Evolutionary conservation across 768 basidiomycete species (phyloP).

Genomic region (Nevesoporus exiguus): DNA sequence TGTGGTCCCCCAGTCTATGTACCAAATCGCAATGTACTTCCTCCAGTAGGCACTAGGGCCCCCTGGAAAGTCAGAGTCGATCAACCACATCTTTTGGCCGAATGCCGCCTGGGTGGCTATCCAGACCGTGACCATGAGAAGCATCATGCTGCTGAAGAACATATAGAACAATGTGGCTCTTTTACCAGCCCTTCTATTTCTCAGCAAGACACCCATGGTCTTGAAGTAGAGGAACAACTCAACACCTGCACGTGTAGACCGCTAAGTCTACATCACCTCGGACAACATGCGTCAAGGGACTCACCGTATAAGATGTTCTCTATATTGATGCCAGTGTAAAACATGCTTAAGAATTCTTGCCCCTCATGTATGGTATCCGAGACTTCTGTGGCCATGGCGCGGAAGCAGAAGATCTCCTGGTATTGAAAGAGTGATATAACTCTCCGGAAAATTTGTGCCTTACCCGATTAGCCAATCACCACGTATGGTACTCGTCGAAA

Average conservation of each 20-base stretch:
- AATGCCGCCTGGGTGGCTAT: slow-evolving; percentile 19
- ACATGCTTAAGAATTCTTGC: slow-evolving; percentile 4
- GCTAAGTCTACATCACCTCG: neutral
- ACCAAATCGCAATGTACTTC: slow-evolving; percentile 24
- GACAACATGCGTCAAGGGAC: neutral
- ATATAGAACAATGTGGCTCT: slow-evolving; percentile 14
- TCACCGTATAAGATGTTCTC: slow-evolving; percentile 23
- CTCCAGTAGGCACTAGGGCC: slow-evolving; percentile 34
- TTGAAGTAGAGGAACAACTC: slow-evolving; percentile 24
- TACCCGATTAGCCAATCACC: neutral
- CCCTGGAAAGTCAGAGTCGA: slow-evolving; percentile 32
- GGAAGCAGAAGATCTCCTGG: neutral
- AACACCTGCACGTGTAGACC: slow-evolving; percentile 14
- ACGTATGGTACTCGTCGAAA: neutral
- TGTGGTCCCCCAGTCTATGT: slow-evolving; percentile 16
- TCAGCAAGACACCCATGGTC: slow-evolving; percentile 17
- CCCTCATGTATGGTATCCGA: neutral
- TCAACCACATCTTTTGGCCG: slow-evolving; percentile 37
- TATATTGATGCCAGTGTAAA: slow-evolving; percentile 19
- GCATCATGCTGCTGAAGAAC: slow-evolving; percentile 24
- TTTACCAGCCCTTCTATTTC: neutral
- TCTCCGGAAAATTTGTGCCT: neutral
- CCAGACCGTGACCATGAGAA: slow-evolving; percentile 33
- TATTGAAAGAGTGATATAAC: neutral
- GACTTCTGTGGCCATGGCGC: neutral